Conservation (phyloP, 179 eudicot genomes). For the Sideroxylon spinosum region DNA sequence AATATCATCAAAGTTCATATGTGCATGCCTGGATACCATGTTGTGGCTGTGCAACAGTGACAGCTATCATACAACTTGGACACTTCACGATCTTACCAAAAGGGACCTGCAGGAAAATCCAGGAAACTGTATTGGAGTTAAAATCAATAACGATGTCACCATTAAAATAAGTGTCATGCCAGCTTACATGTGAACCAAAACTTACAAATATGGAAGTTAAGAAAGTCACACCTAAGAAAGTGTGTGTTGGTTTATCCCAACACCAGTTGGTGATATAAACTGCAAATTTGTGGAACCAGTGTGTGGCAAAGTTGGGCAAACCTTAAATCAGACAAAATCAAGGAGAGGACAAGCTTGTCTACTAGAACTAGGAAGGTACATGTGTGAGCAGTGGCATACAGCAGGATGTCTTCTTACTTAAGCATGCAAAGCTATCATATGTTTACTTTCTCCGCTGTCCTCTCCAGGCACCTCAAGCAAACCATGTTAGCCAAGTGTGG, state of each 20-base stretch:
- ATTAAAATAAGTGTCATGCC: not conserved
- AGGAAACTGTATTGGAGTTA: slow-evolving; percentile 5
- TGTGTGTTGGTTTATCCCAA: too few relatives aligned
- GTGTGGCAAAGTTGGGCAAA: not conserved
- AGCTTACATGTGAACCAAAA: not conserved
- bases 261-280: not conserved
- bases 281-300: not conserved
- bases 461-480: not conserved
- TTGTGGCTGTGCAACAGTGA: slow-evolving; percentile 93
- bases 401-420: not conserved
- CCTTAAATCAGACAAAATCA: not conserved
- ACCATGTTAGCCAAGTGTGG: not conserved
- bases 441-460: not conserved
- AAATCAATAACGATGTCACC: not conserved
- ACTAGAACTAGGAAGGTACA: not conserved
- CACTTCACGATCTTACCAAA: slow-evolving; percentile 89
- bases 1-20: slow-evolving; percentile 26
- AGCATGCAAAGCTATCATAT: not conserved
- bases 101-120: slow-evolving; percentile 57
- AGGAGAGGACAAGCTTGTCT: not conserved
- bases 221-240: not conserved
- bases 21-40: slow-evolving; percentile 93
- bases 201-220: not conserved
- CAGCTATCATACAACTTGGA: slow-evolving; percentile 80
- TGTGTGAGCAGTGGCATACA: not conserved